These are phyloP conservation scores for Curvularia verruculosa DNA, from an alignment of 2,329 filamentous ascomycete species.

Conservation along the genomic window DNA sequence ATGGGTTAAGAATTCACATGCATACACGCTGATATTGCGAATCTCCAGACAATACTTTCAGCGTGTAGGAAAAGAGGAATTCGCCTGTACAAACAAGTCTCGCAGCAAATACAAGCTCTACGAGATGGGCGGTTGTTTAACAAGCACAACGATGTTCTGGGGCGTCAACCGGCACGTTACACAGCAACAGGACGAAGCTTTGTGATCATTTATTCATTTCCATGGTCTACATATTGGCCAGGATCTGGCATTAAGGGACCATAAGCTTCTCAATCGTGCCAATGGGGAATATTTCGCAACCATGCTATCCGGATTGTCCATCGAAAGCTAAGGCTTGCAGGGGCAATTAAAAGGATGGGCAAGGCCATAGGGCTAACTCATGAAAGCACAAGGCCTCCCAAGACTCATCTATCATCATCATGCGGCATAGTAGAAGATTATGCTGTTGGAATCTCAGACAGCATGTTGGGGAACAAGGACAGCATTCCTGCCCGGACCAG, in stretches of 20 bases:
- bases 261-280: conserved; percentile 19
- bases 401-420: not conserved
- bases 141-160: not conserved
- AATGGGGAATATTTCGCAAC: conserved; percentile 21
- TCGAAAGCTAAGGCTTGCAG: conserved; percentile 28
- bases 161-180: not conserved
- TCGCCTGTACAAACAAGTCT: not conserved
- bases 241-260: conserved; percentile 3
- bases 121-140: not conserved
- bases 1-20: not conserved
- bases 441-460: conserved; percentile 4
- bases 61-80: not conserved
- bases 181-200: not conserved
- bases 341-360: conserved; percentile 9
- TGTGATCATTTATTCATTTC: conserved; percentile 27
- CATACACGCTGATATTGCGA: not conserved
- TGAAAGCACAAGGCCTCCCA: not conserved
- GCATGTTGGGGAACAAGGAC: not conserved
- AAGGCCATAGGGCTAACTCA: conserved; percentile 4
- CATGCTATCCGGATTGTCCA: conserved; percentile 27
- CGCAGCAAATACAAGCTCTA: not conserved
- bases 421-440: not conserved
- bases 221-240: conserved; percentile 23
- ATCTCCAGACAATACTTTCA: not conserved
- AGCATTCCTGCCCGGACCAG: not conserved